phyloP scores from a whole-genome alignment of 257 asterid genomes.

The Penstemon davidsonii region DNA sequence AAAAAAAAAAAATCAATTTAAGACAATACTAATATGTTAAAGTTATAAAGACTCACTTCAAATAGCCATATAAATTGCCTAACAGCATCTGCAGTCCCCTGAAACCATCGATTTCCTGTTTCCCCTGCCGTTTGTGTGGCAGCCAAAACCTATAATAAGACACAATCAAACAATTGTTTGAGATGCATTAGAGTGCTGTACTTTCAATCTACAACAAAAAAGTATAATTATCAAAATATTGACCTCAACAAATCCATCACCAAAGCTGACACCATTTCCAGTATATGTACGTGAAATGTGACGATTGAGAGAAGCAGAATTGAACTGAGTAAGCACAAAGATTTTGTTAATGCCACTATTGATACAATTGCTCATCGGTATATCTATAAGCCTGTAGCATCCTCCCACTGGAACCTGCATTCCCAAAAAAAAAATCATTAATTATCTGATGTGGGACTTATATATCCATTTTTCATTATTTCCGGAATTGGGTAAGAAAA shows the following conservation, averaged over 20 bases:
- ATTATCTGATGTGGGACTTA: no score
- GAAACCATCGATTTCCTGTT: conserved; percentile 86
- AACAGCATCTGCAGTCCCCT: conserved; percentile 98
- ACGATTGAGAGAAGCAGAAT: conserved; percentile 92
- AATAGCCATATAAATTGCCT: conserved; percentile 88
- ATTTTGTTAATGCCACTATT: conserved; percentile 93
- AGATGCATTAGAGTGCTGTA: background rate
- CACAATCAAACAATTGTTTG: background rate
- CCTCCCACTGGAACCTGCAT: conserved; percentile 93
- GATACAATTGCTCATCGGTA: conserved; percentile 97
- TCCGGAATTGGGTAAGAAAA: no score
- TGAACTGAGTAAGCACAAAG: conserved; percentile 91
- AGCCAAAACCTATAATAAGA: conserved; percentile 68
- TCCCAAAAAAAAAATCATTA: no score
- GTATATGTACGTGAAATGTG: conserved; percentile 88
- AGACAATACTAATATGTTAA: background rate
- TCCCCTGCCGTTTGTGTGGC: conserved; percentile 96
- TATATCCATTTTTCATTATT: no score
- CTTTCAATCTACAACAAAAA: background rate
- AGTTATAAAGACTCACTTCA: conserved; percentile 52
- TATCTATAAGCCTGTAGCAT: conserved; percentile 87
- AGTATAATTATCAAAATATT: background rate
- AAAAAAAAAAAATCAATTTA: background rate
- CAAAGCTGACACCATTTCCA: conserved; percentile 86
- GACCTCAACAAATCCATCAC: conserved; percentile 96